Evolutionary conservation across 2,329 filamentous ascomycete species (phyloP), one percentile per base, ranked within the genome.

Genomic region (Fusarium sp.): DNA sequence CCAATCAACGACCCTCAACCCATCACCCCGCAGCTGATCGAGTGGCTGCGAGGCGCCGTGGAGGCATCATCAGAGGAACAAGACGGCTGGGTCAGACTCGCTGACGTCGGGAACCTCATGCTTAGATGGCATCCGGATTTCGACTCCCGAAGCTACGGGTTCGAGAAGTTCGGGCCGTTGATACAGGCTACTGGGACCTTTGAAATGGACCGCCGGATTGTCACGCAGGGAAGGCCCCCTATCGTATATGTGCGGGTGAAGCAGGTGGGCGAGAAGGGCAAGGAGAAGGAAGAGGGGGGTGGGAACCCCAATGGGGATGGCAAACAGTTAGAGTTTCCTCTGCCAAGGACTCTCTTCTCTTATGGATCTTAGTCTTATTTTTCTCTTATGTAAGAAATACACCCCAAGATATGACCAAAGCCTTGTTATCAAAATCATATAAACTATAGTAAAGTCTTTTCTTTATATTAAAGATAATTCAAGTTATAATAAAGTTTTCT

Each of bases 31-130:
- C 33, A 25, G 6, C 8, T 67, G 2, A 32, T 8, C 3, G 39
- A 22, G 3, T 54, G 62, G 46, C 49, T 77, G 1, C 45, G 47
- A 2, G 54, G 25, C 3, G 72, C 76, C 1, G 48, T 75, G 1
- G 60, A 71, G 9, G 67, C 56, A 1, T 54, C 50, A 1, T 71
- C 71, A 0, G 71, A 71, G 3, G 70, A 72, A 1, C 43, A 55
- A 30, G 73, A 75, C 0, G 77, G 75, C 0, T 77, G 75, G 72
- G 74, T 75, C 6, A 48, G 56, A 4, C 75, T 79, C 4, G 68
- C 71, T 6, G 23, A 50, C 0, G 70, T 79, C 2, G 77, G 77
- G 5, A 0, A 1, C 3, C 61, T 76, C 7, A 66, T 78, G 17
- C 68, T 25, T 8, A 72, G 72, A 52, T 63, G 61, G 54, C 62